Percentiles rank a stretch among this genome's conserved stretches.
phyloP scores from a whole-genome alignment of 331 rosid genomes.

The Quercus tomentella region DNA sequence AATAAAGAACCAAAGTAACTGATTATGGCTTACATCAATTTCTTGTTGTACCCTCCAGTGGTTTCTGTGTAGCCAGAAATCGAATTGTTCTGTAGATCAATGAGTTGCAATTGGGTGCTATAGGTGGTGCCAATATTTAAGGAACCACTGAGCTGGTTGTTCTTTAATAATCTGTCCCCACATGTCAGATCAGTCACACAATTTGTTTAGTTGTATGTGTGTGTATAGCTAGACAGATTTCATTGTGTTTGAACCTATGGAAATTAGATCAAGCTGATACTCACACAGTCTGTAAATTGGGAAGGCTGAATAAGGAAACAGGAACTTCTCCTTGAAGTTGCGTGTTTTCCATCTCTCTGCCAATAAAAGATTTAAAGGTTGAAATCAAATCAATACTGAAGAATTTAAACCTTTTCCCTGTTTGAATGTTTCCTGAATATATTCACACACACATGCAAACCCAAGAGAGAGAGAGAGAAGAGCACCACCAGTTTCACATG shows the following conservation, averaged over 20 bases:
- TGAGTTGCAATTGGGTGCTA: no score
- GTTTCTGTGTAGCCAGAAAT: slow-evolving; percentile 14
- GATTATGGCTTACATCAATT: slow-evolving; percentile 40
- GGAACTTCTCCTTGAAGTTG: slow-evolving; percentile 51
- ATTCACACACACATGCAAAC: neutral
- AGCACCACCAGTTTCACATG: neutral
- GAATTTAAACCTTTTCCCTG: neutral
- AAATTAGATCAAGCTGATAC: slow-evolving; percentile 21
- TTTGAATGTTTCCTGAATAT: neutral
- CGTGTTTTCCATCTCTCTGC: slow-evolving; percentile 61
- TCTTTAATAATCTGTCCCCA: no score
- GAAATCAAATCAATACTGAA: neutral
- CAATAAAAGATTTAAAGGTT: neutral
- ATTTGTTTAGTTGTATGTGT: no score
- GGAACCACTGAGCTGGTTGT: no score
- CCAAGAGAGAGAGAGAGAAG: neutral
- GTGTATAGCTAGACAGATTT: no score
- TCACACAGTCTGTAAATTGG: slow-evolving; percentile 56
- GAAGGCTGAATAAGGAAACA: slow-evolving; percentile 43
- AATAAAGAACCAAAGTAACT: neutral
- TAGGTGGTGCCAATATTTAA: no score
- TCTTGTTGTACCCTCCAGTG: slow-evolving; percentile 8
- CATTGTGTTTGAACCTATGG: neutral
- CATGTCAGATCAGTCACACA: no score
- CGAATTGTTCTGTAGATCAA: slow-evolving; percentile 39